Percentiles rank a stretch among this genome's conserved stretches.
Evolutionary conservation across 83 land plant genomes (phyloP).

Genomic region (Larix sibirica): DNA sequence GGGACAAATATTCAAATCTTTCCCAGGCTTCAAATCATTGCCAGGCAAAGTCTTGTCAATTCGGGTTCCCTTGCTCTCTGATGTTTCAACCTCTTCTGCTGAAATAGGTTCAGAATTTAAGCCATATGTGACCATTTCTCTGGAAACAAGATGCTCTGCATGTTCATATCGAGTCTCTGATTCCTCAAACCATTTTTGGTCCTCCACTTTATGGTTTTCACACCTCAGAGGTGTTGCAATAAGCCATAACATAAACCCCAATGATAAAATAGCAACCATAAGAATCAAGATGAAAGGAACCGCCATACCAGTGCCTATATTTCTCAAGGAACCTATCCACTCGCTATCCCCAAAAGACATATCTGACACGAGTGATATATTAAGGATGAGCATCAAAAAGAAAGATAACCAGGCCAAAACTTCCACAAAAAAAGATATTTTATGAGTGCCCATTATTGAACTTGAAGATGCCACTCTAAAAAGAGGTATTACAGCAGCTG

Average conservation of each 20-base stretch:
- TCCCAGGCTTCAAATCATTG: neutral
- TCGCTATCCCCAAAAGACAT: constrained; percentile 76
- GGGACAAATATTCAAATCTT: neutral
- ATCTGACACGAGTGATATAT: constrained; percentile 68
- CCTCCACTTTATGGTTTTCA: constrained; percentile 35
- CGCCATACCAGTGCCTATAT: constrained; percentile 30
- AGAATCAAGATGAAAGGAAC: constrained; percentile 50
- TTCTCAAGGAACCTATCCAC: constrained; percentile 56
- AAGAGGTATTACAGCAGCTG: constrained; percentile 83
- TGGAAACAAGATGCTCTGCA: neutral
- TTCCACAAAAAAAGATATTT: constrained; percentile 52
- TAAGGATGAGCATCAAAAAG: constrained; percentile 46
- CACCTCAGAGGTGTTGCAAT: constrained; percentile 71
- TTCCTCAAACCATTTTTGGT: constrained; percentile 28
- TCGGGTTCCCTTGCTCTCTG: neutral
- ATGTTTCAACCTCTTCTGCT: neutral
- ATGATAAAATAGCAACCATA: constrained; percentile 33
- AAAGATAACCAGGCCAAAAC: constrained; percentile 52
- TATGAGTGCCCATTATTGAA: constrained; percentile 71
- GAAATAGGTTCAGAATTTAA: neutral
- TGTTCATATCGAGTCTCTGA: neutral
- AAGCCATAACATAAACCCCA: constrained; percentile 72
- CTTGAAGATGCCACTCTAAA: constrained; percentile 77
- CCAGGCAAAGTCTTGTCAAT: neutral
- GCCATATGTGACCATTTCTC: neutral